phyloP scores from a whole-genome alignment of 2,329 filamentous ascomycete species.

The Botrytis elliptica region DNA sequence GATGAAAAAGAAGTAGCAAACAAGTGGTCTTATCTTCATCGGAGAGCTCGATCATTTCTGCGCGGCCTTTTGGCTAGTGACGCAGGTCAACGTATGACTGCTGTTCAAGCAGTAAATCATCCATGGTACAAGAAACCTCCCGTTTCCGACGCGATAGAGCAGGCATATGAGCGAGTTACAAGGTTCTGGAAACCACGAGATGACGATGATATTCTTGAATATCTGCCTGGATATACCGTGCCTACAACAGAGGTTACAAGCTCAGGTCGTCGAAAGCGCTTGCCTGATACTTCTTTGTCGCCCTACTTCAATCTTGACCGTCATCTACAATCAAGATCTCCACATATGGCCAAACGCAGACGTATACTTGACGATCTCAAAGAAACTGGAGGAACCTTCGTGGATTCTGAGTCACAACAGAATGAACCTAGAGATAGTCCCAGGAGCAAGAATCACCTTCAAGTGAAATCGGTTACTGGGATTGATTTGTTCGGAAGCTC shows the following conservation, averaged over 20 bases:
- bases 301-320: constrained; percentile 37
- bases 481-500: constrained; percentile 29
- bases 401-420: background rate
- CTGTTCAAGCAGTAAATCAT: constrained; percentile 39
- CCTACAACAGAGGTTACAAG: background rate
- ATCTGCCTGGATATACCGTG: constrained; percentile 24
- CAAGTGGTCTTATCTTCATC: constrained; percentile 26
- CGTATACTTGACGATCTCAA: constrained; percentile 30
- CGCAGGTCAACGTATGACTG: constrained; percentile 40
- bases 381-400: constrained; percentile 24
- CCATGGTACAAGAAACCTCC: constrained; percentile 41
- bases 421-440: background rate
- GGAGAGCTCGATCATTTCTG: constrained; percentile 37
- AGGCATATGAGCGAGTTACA: constrained; percentile 31
- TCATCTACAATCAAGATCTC: constrained; percentile 27
- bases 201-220: constrained; percentile 30
- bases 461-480: constrained; percentile 22
- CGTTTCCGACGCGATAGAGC: constrained; percentile 32
- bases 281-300: constrained; percentile 33
- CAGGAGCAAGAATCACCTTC: background rate
- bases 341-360: constrained; percentile 25
- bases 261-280: constrained; percentile 24
- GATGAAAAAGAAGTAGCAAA: constrained; percentile 19
- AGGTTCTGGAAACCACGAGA: constrained; percentile 34
- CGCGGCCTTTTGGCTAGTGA: constrained; percentile 40